A percentile compares a stretch with the other conserved stretches of the same genome.
Evolutionary conservation across 1,139 yeast species (phyloP).

Genomic region (Geotrichum histeridarum): DNA sequence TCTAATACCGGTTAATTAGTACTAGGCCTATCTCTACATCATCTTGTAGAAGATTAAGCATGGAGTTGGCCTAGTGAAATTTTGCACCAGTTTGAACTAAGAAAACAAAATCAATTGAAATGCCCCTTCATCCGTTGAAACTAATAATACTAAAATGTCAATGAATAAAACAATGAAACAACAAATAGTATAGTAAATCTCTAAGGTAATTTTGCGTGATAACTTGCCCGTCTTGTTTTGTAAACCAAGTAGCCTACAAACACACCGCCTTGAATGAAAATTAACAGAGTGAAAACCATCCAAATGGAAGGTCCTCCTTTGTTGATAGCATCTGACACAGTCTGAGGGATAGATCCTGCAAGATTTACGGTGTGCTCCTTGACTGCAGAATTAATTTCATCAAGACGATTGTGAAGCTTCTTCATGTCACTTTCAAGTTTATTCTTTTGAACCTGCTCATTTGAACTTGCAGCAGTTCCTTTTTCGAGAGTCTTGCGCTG

Average conservation of each 20-base stretch:
- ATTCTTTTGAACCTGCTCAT: conserved; percentile 19
- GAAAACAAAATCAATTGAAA: too few relatives aligned
- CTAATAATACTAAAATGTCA: not conserved
- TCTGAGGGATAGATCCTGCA: conserved; percentile 29
- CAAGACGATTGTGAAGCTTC: conserved; percentile 25
- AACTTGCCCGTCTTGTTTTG: conserved; percentile 28
- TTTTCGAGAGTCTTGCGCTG: conserved; percentile 16
- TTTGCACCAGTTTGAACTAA: too few relatives aligned
- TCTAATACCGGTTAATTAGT: too few relatives aligned
- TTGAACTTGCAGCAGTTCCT: conserved; percentile 12
- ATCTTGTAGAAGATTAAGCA: too few relatives aligned
- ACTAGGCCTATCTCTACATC: too few relatives aligned
- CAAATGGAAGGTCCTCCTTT: conserved; percentile 33
- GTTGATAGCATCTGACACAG: conserved; percentile 29
- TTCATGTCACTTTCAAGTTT: conserved; percentile 24
- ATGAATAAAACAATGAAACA: not conserved
- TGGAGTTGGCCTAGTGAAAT: too few relatives aligned
- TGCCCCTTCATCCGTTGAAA: too few relatives aligned
- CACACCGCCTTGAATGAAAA: conserved; percentile 31
- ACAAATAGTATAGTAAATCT: not conserved
- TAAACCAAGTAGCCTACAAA: conserved; percentile 31
- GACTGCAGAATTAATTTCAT: conserved; percentile 25
- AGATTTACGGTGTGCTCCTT: conserved; percentile 30
- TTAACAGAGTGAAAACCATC: conserved; percentile 27
- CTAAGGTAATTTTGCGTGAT: conserved; percentile 33